phyloP scores from a whole-genome alignment of 2,329 filamentous ascomycete genomes.

The Didymella pinodella region DNA sequence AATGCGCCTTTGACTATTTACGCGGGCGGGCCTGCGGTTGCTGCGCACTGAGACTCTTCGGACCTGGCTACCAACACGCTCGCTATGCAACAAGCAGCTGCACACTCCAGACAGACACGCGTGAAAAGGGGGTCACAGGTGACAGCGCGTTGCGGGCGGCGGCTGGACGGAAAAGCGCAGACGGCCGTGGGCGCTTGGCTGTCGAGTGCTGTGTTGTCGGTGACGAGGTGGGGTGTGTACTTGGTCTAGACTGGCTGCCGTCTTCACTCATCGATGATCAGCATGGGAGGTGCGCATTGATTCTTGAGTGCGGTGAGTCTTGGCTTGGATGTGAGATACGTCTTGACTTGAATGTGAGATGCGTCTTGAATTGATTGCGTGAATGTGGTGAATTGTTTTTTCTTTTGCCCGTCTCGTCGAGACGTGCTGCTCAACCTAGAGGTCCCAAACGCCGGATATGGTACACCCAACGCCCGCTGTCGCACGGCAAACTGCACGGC shows the following conservation, averaged over 20 bases:
- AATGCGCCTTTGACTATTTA: conserved; percentile 41
- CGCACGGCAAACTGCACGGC: conserved; percentile 15
- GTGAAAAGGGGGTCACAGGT: conserved; percentile 18
- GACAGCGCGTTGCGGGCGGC: conserved; percentile 30
- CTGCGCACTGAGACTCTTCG: conserved; percentile 1
- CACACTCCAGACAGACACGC: conserved; percentile 32
- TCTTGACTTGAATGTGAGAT: background rate
- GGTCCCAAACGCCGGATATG: conserved; percentile 11
- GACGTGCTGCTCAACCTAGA: conserved; percentile 10
- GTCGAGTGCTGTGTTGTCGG: conserved; percentile 20
- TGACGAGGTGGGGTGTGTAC: conserved; percentile 31
- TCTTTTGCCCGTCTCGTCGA: conserved; percentile 4
- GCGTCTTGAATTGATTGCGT: background rate
- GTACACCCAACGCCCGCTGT: conserved; percentile 18
- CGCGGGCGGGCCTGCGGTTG: conserved; percentile 1
- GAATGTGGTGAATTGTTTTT: background rate
- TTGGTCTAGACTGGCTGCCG: conserved; percentile 24
- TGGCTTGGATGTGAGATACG: too few relatives aligned
- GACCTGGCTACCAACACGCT: conserved; percentile 34
- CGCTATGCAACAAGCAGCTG: conserved; percentile 28
- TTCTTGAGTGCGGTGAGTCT: too few relatives aligned
- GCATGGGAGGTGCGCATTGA: too few relatives aligned
- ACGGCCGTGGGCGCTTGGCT: conserved; percentile 36
- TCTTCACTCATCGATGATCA: conserved; percentile 1
- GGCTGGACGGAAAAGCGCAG: conserved; percentile 33